Percentiles rank a stretch among this genome's conserved stretches.
Conservation (phyloP, 2,329 filamentous ascomycete species). For the Neurospora sp. region DNA sequence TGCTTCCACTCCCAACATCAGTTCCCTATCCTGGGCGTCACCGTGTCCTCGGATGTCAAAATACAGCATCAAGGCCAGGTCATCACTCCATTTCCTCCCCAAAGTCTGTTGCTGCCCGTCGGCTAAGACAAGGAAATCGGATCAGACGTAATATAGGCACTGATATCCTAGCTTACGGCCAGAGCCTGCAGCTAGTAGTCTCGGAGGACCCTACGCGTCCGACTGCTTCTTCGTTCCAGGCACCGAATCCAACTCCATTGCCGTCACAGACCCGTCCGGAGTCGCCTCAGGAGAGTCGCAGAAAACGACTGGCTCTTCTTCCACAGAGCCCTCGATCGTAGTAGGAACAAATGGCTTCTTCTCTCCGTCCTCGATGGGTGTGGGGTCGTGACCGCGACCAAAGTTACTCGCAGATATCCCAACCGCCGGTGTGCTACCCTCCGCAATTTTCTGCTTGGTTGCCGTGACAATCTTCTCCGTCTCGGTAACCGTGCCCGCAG, state of each 20-base stretch:
- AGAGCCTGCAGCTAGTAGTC: neutral
- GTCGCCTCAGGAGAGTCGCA: conserved; percentile 21
- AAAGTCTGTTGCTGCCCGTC: neutral
- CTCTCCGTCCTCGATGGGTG: conserved; percentile 27
- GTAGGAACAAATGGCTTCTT: conserved; percentile 37
- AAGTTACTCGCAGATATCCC: conserved; percentile 55
- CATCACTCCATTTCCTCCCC: neutral
- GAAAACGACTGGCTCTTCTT: conserved; percentile 37
- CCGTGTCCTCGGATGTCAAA: neutral
- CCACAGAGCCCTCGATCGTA: conserved; percentile 38
- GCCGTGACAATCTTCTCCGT: conserved; percentile 51
- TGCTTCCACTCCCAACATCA: neutral
- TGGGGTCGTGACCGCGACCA: conserved; percentile 44
- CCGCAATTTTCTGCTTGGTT: conserved; percentile 49
- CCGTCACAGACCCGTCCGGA: conserved; percentile 3
- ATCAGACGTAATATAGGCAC: neutral
- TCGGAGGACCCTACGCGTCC: neutral
- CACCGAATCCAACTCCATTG: conserved; percentile 8
- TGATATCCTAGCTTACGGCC: neutral
- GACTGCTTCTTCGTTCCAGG: neutral
- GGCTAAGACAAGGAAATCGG: neutral
- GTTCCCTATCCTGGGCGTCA: neutral
- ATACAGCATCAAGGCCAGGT: neutral
- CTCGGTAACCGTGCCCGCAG: conserved; percentile 41
- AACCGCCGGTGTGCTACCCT: conserved; percentile 40